Evolutionary conservation across 208 protist species (phyloP).

Genomic region (Novymonas esmeraldas): DNA sequence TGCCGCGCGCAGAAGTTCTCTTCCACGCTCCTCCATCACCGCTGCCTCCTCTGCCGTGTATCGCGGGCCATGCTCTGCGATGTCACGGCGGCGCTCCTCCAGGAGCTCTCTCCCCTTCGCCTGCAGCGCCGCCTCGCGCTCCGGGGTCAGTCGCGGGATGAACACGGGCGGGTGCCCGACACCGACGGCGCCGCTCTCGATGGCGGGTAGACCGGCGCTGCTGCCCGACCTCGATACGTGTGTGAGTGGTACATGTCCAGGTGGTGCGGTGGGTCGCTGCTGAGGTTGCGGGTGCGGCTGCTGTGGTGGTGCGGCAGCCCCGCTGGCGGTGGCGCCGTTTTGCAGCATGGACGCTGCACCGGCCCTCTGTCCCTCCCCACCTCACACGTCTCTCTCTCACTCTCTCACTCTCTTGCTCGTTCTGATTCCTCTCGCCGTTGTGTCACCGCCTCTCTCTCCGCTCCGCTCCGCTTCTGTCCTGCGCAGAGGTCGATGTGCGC

Average conservation of each 20-base stretch:
- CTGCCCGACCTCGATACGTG: not conserved
- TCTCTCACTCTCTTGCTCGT: too few species aligned
- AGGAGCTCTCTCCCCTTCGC: slow-evolving; percentile 24
- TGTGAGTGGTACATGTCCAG: not conserved
- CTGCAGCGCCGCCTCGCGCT: slow-evolving; percentile 20
- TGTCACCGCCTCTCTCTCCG: too few species aligned
- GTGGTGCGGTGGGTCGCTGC: not conserved
- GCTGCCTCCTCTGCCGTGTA: slow-evolving; percentile 30
- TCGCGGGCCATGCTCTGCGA: not conserved
- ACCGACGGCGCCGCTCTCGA: not conserved
- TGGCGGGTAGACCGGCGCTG: not conserved
- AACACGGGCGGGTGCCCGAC: not conserved
- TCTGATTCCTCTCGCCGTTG: too few species aligned
- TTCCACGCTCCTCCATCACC: slow-evolving; percentile 44
- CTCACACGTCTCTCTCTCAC: too few species aligned
- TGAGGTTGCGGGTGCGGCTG: not conserved
- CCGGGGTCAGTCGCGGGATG: slow-evolving; percentile 9
- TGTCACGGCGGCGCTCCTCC: slow-evolving; percentile 19
- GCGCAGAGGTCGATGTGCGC: too few species aligned
- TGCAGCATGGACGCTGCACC: not conserved
- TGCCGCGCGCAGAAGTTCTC: slow-evolving; percentile 41
- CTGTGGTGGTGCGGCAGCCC: not conserved
- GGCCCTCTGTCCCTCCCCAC: too few species aligned
- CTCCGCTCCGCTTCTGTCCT: too few species aligned
- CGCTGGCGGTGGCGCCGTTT: not conserved